Percentiles rank a stretch among this genome's conserved stretches.
Conservation (phyloP, 352 stramenopile species). For the Globisporangium parvum region DNA sequence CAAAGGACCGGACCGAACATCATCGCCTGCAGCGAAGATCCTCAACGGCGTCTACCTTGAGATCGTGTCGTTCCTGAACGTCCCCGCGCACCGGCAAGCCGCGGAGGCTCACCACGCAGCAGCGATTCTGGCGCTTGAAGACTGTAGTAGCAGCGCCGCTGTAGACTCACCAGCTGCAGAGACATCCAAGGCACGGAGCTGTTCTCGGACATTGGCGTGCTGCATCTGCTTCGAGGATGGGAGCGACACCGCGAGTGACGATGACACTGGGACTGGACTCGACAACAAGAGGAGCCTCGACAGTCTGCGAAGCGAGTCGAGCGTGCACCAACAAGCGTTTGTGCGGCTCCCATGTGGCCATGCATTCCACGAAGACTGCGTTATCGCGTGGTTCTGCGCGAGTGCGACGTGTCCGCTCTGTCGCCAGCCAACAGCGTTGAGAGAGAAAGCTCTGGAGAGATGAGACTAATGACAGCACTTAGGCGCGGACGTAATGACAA, state of each 20-base stretch:
- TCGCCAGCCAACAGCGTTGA: slow-evolving; percentile 11
- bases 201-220: background rate
- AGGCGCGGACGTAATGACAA: too few species aligned
- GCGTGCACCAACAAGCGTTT: slow-evolving; percentile 32
- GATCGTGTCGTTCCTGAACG: slow-evolving; percentile 44
- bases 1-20: slow-evolving; percentile 8
- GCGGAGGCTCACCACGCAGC: slow-evolving; percentile 38
- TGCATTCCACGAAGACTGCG: slow-evolving; percentile 74
- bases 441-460: too few species aligned
- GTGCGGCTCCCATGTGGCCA: slow-evolving; percentile 59
- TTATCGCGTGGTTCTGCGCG: slow-evolving; percentile 71
- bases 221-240: slow-evolving; percentile 8
- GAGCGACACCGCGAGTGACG: slow-evolving; percentile 8
- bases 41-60: slow-evolving; percentile 22
- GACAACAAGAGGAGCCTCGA: too few species aligned
- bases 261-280: slow-evolving; percentile 5
- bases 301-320: too few species aligned
- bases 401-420: slow-evolving; percentile 67
- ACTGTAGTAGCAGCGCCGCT: slow-evolving; percentile 4
- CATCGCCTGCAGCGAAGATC: slow-evolving; percentile 9
- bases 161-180: slow-evolving; percentile 5
- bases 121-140: slow-evolving; percentile 44
- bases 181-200: too few species aligned
- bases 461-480: too few species aligned
- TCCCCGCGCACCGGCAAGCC: slow-evolving; percentile 46